A percentile compares a stretch with the other conserved stretches of the same genome.
Conservation (phyloP, 495 filamentous ascomycete genomes). For the Aspergillus cavernicola region DNA sequence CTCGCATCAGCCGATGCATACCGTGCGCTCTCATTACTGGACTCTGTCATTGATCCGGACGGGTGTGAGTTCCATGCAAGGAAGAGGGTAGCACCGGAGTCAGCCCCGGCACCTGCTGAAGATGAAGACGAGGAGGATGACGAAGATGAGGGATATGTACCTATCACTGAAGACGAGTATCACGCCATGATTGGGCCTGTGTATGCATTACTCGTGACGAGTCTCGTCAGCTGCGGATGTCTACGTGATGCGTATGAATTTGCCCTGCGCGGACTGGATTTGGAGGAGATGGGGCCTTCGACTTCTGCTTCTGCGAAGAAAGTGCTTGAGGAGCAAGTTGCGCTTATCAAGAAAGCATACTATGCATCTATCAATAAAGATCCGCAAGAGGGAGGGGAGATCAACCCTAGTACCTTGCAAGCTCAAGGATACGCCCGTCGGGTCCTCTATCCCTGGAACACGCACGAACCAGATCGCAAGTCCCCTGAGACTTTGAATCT, state of each 20-base stretch:
- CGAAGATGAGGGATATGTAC: constrained; percentile 35
- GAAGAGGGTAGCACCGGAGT: constrained; percentile 18
- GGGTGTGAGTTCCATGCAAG: constrained; percentile 42
- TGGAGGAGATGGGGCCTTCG: constrained; percentile 21
- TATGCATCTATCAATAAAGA: constrained; percentile 32
- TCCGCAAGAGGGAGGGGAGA: constrained; percentile 11
- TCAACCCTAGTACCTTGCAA: constrained; percentile 53
- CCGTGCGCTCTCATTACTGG: constrained; percentile 76
- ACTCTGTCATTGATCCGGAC: constrained; percentile 67
- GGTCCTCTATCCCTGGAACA: constrained; percentile 93
- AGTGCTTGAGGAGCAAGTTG: constrained; percentile 27
- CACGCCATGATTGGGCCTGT: constrained; percentile 35
- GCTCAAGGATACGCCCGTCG: constrained; percentile 75
- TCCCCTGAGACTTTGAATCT: constrained; percentile 59
- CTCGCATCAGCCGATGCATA: constrained; percentile 89
- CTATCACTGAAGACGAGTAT: constrained; percentile 40
- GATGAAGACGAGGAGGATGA: constrained; percentile 31
- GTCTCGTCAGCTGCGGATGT: constrained; percentile 64
- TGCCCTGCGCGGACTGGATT: constrained; percentile 38
- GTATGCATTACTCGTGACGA: constrained; percentile 47
- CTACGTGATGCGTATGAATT: constrained; percentile 67
- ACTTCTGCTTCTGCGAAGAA: constrained; percentile 6
- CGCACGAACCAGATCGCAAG: constrained; percentile 81
- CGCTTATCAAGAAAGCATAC: constrained; percentile 26
- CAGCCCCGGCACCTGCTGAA: neutral